These are phyloP conservation scores for Wickerhamomyces canadensis DNA, from an alignment of 805 yeast species.

Conservation along the genomic window DNA sequence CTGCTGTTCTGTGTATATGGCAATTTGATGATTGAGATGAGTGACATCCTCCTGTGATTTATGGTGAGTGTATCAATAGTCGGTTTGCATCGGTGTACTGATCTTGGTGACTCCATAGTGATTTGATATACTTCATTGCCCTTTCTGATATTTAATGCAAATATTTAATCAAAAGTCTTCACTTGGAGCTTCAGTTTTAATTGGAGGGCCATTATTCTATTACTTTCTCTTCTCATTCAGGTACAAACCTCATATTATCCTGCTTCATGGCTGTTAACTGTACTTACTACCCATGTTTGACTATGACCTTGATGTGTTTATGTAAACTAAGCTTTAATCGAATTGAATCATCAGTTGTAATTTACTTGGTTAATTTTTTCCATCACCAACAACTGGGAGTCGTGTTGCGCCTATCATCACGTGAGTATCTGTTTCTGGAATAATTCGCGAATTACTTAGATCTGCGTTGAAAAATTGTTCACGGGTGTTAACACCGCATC, in stretches of 20 bases:
- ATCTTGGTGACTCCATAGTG: too few species aligned
- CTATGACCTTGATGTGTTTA: constrained; percentile 25
- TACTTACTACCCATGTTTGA: constrained; percentile 74
- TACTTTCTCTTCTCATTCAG: too few species aligned
- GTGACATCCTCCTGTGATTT: too few species aligned
- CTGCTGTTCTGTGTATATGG: too few species aligned
- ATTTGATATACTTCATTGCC: too few species aligned
- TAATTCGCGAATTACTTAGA: not conserved
- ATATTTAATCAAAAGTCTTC: too few species aligned
- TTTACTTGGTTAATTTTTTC: constrained; percentile 1
- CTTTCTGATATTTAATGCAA: too few species aligned
- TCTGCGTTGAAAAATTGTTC: not conserved
- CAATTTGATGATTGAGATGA: too few species aligned
- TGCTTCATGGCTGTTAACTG: not conserved
- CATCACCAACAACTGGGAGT: not conserved
- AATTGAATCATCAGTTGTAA: constrained; percentile 3
- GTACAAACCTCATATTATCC: not conserved
- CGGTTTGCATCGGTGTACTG: too few species aligned
- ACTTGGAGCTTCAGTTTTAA: too few species aligned
- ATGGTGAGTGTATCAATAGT: too few species aligned
- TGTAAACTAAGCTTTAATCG: not conserved
- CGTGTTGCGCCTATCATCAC: not conserved
- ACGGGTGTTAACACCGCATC: not conserved
- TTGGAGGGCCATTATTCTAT: too few species aligned
- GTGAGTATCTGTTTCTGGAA: not conserved